Conservation (phyloP, 1,284 basidiomycete genomes). For the Sphagnurus paluster region DNA sequence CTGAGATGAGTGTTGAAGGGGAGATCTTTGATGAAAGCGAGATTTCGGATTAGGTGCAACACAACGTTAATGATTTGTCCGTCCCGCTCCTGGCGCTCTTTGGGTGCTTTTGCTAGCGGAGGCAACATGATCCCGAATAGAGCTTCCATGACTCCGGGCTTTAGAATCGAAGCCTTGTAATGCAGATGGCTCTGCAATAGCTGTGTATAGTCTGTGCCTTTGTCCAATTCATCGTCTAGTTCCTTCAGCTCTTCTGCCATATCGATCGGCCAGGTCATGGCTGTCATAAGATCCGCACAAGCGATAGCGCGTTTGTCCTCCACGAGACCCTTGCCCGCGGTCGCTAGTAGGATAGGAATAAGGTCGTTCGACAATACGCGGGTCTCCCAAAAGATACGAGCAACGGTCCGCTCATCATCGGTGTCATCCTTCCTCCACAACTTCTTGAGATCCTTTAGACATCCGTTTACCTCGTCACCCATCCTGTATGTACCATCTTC, state of each 20-base stretch:
- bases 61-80: conserved; percentile 85
- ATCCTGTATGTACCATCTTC: conserved; percentile 75
- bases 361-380: conserved; percentile 84
- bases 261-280: conserved; percentile 98
- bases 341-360: conserved; percentile 80
- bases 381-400: conserved; percentile 85
- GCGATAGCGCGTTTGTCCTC: conserved; percentile 86
- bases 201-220: conserved; percentile 83
- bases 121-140: conserved; percentile 72
- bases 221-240: conserved; percentile 75
- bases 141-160: conserved; percentile 65
- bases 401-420: conserved; percentile 92
- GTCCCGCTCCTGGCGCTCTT: conserved; percentile 77
- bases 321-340: conserved; percentile 72
- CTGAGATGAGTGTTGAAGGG: conserved; percentile 67
- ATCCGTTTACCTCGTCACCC: conserved; percentile 83
- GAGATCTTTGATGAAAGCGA: conserved; percentile 86
- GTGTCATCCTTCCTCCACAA: conserved; percentile 94
- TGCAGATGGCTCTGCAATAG: conserved; percentile 77
- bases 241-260: conserved; percentile 90
- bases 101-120: conserved; percentile 59
- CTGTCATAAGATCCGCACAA: conserved; percentile 86
- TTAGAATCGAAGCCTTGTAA: conserved; percentile 82
- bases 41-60: conserved; percentile 88
- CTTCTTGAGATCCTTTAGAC: conserved; percentile 91